Evolutionary conservation across 2,329 filamentous ascomycete genomes (phyloP), one percentile per base, ranked within the genome.

Genomic region (Aspergillus awamori): DNA sequence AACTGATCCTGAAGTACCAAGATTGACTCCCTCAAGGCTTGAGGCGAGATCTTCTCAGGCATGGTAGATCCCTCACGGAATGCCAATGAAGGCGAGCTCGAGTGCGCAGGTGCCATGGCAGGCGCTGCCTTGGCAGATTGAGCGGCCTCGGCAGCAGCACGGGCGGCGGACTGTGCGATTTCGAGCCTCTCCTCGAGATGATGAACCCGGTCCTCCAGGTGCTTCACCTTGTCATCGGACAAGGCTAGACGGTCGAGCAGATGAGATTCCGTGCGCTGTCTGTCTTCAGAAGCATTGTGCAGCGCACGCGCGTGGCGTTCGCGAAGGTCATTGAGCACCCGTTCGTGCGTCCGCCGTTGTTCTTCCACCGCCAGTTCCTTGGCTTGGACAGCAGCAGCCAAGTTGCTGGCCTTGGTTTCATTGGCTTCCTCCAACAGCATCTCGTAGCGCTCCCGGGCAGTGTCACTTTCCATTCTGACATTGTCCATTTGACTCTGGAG

Each of bases 1-100:
- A 99, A 84, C 76, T 99, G 95, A 76, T 98, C 94, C 78, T 99
- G 95, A 26, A 99, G 83, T 17, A 97, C 95, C 78, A 96, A 88
- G 72, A 99, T 97, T 0, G 93, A 97, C 77, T 99, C 95, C 30
- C 95, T 90, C 33, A 99, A 85, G 6, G 95, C 95, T 77, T 98
- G 94, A 0, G 93, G 92, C 2, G 94, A 97, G 60, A 97, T 92
- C 82, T 90, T 96, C 75, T 95, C 92, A 0, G 92, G 90, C 4
- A 88, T 78, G 22, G 84, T 83, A 54, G 78, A 72, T 62, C 77
- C 72, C 63, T 77, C 72, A 28, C 67, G 74, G 48, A 78, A 76
- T 26, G 81, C 78, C 62, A 82, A 73, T 5, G 83, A 83, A 8
- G 83, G 81, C 39, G 80, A 80, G 24, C 73, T 72, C 30, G 76